Evolutionary conservation across 2,329 filamentous ascomycete species (phyloP), one percentile per base, ranked within the genome.

Genomic region (Penicillium freii): DNA sequence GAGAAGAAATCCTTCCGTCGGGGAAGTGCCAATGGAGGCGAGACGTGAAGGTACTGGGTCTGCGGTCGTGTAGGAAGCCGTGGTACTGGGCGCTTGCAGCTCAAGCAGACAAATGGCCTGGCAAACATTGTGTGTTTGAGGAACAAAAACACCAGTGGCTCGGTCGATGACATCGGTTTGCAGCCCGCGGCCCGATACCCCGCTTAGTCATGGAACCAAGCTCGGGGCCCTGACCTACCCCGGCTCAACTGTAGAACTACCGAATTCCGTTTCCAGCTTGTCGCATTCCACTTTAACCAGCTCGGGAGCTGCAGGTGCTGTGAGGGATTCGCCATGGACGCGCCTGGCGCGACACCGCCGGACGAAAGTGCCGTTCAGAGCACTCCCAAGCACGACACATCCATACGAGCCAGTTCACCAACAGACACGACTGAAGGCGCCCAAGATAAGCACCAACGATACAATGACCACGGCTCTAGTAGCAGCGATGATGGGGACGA

Each of bases 1-100:
- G 86, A 88, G 73, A 87, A 89, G 73, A 89, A 88, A 67, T 75
- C 82, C 62, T 82, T 84, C 56, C 82, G 81, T 11, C 84, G 82
- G n/a, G 69, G 72, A 39, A 69, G 67, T 56, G 67, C 66, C 53
- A 74, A 71, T 60, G 70, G 68, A 17, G 71, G 65, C 19, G 68
- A 70, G 36, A 68, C 71, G 57, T 71, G 74, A 10, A 73, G 63
- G 51, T 69, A 68, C 39, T 73, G 74, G 54, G 67, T 71, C 29
- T 70, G 71, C 23, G 73, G 65, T 54, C 66, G 71, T 39, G 61
- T 66, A 21, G 69, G 54, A 13, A 69, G 50, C 43, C 61, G 60
- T 31, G 64, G 56, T 29, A 64, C 55, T 21, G 69, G 62, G 52
- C 67, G 65, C 60, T 71, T 73, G 64, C 68, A 76, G 42, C 67